Evolutionary conservation across 2,329 filamentous ascomycete genomes (phyloP).

Genomic region (Periconia digitata): DNA sequence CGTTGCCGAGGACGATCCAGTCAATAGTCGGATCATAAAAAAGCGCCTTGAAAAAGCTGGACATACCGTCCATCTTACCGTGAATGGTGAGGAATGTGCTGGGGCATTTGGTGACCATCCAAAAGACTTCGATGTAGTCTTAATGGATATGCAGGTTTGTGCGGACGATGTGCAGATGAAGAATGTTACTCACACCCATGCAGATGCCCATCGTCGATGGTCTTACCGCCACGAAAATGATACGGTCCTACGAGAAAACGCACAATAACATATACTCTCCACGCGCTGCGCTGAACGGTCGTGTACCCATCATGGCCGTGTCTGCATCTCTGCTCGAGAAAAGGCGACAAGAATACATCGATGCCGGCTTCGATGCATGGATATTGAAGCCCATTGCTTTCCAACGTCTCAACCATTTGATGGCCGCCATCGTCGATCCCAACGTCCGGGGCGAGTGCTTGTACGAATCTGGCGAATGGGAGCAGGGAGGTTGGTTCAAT

Average conservation of each 20-base stretch:
- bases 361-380: constrained; percentile 86
- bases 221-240: constrained; percentile 78
- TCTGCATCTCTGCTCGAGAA: constrained; percentile 78
- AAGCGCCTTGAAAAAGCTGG: constrained; percentile 78
- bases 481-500: constrained; percentile 81
- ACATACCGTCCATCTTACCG: constrained; percentile 70
- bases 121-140: constrained; percentile 69
- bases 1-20: constrained; percentile 84
- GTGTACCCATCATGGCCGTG: constrained; percentile 81
- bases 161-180: neutral
- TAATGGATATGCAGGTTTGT: constrained; percentile 91
- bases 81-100: constrained; percentile 85
- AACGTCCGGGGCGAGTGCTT: constrained; percentile 62
- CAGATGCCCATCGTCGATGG: constrained; percentile 94
- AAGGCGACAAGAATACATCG: constrained; percentile 68
- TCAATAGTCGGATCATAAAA: constrained; percentile 79
- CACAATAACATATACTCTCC: constrained; percentile 58
- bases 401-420: constrained; percentile 67
- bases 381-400: constrained; percentile 89
- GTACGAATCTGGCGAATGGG: constrained; percentile 75
- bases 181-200: neutral
- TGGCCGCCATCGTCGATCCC: constrained; percentile 68
- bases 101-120: constrained; percentile 66
- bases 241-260: constrained; percentile 69
- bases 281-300: constrained; percentile 61